Evolutionary conservation across 139 green algal genomes (phyloP).

Genomic region (Mesostigma viride): DNA sequence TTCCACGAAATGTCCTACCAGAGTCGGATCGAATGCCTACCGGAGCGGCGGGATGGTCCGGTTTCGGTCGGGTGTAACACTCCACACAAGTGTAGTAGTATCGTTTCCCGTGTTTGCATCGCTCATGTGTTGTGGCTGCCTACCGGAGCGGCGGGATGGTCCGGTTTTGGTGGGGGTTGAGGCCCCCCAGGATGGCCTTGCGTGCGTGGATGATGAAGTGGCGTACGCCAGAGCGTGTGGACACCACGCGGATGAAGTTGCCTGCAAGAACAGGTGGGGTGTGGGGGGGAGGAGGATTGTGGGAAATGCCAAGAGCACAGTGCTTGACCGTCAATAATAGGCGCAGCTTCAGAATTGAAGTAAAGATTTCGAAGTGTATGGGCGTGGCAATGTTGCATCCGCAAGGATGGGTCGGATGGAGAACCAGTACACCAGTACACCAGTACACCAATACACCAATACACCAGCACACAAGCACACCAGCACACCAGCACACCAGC

Average conservation of each 20-base stretch:
- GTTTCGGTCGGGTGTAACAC: slow-evolving; percentile 80
- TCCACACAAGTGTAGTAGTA: too few relatives aligned
- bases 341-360: background rate
- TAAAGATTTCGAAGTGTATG: background rate
- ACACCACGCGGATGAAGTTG: slow-evolving; percentile 29
- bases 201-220: slow-evolving; percentile 91
- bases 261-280: background rate
- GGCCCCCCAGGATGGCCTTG: slow-evolving; percentile 82
- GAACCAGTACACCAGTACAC: too few relatives aligned
- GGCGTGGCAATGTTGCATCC: too few relatives aligned
- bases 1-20: slow-evolving; percentile 7
- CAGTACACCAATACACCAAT: too few relatives aligned
- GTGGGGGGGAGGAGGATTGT: background rate
- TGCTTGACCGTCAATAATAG: background rate
- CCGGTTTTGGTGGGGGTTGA: slow-evolving; percentile 81
- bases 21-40: too few relatives aligned
- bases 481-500: too few relatives aligned
- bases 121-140: too few relatives aligned
- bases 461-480: too few relatives aligned
- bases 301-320: background rate
- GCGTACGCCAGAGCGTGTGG: slow-evolving; percentile 19
- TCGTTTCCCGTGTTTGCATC: too few relatives aligned
- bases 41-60: slow-evolving; percentile 35
- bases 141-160: slow-evolving; percentile 25
- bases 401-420: too few relatives aligned